Base-by-base conservation (phyloP, 2,329 filamentous ascomycete genomes). In the Monosporascus sp. region DNA sequence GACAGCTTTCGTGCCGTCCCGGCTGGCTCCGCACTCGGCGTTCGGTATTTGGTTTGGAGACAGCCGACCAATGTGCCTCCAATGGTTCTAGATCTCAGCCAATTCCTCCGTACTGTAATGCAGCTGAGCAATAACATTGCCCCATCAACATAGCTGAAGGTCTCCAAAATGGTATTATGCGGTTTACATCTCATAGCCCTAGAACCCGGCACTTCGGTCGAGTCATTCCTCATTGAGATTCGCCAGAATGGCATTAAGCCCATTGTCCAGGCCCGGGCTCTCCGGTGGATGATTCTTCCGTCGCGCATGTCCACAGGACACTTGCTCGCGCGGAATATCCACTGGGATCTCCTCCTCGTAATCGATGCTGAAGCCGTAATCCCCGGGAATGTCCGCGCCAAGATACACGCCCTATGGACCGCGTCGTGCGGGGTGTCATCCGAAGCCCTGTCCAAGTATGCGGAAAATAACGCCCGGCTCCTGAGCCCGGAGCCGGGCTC, bases 211-310 rank as follows among this genome's bases (percentile, higher is more conserved):
- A 44, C 48, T 15, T 52, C 58, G 15, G 31, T 49, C 36, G 36
- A 53, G 25, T 45, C 55, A n/a, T 59, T 61, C 49, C 60, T 63
- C 47, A 24, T 52, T 42, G 51, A 58, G 42, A 58, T 62, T 41
- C 60, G 56, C 17, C 34, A 41, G 41, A 51, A 53, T 24, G 56
- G 56, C 45, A 50, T 60, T 37, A 52, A 54, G 39, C 61, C 61
- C 34, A 39, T 65, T 37, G 57, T 58, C 20, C 60, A 62, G 47
- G 62, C 58, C 22, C 57, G 57, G 31, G 51, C 56, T 6, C 27
- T 64, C 17, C 59, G 62, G 17, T 64, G 62, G 61, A 64, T 65
- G 58, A 57, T 65, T 24, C 49, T 61, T 7, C 61, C 61, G 9
- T 56, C 53, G 7, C 39, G 53, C 36, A 38, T 57, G 9, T 64